Evolutionary conservation across 257 asterid species (phyloP).

Genomic region (Petrea volubilis): DNA sequence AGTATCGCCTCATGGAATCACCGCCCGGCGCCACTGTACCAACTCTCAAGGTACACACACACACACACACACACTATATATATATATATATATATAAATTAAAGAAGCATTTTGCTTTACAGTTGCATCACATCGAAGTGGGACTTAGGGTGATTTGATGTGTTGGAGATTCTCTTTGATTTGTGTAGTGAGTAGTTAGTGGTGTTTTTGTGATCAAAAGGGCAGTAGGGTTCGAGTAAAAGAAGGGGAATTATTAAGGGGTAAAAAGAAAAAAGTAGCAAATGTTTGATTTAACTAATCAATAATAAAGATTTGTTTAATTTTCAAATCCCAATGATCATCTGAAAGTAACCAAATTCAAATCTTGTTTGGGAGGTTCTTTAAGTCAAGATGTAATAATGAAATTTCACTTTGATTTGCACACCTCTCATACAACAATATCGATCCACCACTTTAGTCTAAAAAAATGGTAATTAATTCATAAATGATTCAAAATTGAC

Average conservation of each 20-base stretch:
- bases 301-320: too few relatives aligned
- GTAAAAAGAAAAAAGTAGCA: not conserved
- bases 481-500: not conserved
- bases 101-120: not conserved
- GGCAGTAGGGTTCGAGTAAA: not conserved
- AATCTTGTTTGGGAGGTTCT: not conserved
- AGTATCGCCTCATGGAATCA: slow-evolving; percentile 54
- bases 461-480: not conserved
- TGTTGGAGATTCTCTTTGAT: too few relatives aligned
- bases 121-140: too few relatives aligned
- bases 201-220: too few relatives aligned
- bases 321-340: not conserved
- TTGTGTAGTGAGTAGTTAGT: too few relatives aligned
- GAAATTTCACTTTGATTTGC: not conserved
- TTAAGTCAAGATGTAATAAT: not conserved
- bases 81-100: too few relatives aligned
- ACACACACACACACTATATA: not conserved
- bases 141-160: not conserved
- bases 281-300: not conserved
- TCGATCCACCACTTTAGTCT: not conserved
- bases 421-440: not conserved
- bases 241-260: not conserved
- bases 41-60: slow-evolving; percentile 37
- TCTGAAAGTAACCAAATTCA: not conserved
- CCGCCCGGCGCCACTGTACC: slow-evolving; percentile 21